Percentiles rank a stretch among this genome's conserved stretches.
phyloP scores from a whole-genome alignment of 805 yeast genomes.

The Candida cerambycidarum region DNA sequence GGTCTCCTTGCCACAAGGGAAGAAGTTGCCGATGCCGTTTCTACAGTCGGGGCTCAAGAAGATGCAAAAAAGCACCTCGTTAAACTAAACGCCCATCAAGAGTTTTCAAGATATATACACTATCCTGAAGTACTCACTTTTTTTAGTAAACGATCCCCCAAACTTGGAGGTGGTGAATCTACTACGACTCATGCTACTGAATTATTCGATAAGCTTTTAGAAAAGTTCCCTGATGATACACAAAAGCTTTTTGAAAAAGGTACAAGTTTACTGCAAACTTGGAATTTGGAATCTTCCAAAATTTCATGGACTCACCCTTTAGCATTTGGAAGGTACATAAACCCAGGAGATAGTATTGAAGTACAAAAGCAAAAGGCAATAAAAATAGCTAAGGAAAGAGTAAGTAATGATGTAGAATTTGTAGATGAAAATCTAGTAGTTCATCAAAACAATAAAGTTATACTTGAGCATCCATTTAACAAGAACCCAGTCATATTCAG shows the following conservation, averaged over 20 bases:
- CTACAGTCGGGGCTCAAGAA: neutral
- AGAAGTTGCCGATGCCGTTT: neutral
- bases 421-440: conserved; percentile 22
- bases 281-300: conserved; percentile 17
- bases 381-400: conserved; percentile 16
- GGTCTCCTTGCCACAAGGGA: neutral
- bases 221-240: conserved; percentile 20
- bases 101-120: conserved; percentile 26
- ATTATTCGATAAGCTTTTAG: conserved; percentile 19
- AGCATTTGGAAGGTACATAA: conserved; percentile 27
- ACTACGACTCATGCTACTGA: conserved; percentile 34
- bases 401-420: conserved; percentile 20
- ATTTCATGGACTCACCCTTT: conserved; percentile 25
- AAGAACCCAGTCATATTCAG: conserved; percentile 8
- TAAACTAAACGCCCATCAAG: conserved; percentile 21
- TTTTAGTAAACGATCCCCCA: conserved; percentile 3
- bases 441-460: conserved; percentile 23
- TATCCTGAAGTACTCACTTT: conserved; percentile 19
- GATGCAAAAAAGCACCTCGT: neutral
- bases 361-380: conserved; percentile 25
- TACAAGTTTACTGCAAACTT: conserved; percentile 23
- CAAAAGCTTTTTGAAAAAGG: conserved; percentile 15
- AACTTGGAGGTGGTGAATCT: conserved; percentile 25
- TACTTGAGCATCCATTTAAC: conserved; percentile 1
- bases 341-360: conserved; percentile 20